Percentiles rank a stretch among this genome's conserved stretches.
These are phyloP conservation scores for Blattamonas nauphoetae DNA, from an alignment of 78 protist species.

Conservation along the genomic window DNA sequence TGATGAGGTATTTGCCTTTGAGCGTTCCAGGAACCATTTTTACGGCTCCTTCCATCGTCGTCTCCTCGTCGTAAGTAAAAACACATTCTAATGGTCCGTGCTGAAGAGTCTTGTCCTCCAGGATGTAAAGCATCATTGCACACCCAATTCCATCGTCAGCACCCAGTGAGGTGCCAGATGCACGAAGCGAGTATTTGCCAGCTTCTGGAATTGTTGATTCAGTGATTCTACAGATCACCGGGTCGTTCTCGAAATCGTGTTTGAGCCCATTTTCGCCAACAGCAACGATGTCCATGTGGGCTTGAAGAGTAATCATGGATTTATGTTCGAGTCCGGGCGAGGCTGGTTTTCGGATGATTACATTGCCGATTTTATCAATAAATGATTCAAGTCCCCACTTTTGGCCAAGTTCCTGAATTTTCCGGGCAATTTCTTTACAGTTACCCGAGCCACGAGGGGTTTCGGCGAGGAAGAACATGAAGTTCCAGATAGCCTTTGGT, in stretches of 20 bases:
- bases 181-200: neutral
- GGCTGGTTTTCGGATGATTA: neutral
- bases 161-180: slow-evolving; percentile 30
- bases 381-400: neutral
- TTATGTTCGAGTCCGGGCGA: neutral
- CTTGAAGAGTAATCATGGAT: neutral
- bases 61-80: slow-evolving; percentile 32
- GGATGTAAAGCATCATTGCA: slow-evolving; percentile 14
- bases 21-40: neutral
- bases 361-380: slow-evolving; percentile 8
- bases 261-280: no score
- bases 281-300: slow-evolving; percentile 29
- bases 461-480: neutral
- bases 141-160: slow-evolving; percentile 11
- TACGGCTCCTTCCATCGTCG: slow-evolving; percentile 15
- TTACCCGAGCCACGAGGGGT: neutral
- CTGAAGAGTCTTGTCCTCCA: neutral
- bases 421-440: neutral
- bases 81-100: slow-evolving; percentile 11
- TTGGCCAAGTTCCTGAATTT: neutral
- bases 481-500: neutral
- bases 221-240: slow-evolving; percentile 13
- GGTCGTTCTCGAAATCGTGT: slow-evolving; percentile 5
- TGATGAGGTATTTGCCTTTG: neutral
- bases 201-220: no score